Conservation (phyloP, 1,139 yeast genomes). For the Blastobotrys raffinosifermentans region DNA sequence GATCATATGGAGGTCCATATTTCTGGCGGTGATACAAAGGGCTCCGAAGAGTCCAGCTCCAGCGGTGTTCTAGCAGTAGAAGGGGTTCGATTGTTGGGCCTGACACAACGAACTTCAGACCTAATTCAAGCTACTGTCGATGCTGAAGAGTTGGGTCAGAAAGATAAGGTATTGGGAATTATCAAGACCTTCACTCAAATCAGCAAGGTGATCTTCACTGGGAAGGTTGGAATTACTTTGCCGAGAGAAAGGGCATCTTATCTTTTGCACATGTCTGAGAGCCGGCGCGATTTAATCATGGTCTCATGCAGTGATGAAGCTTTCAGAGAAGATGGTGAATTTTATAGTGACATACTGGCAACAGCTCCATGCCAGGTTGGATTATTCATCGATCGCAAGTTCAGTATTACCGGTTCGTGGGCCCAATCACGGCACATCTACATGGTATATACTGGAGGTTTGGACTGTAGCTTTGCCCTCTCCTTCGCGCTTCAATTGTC, state of each 20-base stretch:
- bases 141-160: conserved; percentile 32
- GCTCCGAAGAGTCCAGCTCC: conserved; percentile 28
- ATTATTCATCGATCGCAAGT: conserved; percentile 15
- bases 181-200: conserved; percentile 50
- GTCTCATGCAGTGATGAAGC: conserved; percentile 18
- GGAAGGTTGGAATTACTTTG: conserved; percentile 50
- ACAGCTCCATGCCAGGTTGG: conserved; percentile 12
- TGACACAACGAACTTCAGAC: conserved; percentile 64
- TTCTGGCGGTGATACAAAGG: conserved; percentile 13
- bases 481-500: conserved; percentile 14
- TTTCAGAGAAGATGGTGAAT: conserved; percentile 2
- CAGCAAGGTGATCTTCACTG: conserved; percentile 44
- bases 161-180: conserved; percentile 47
- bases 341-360: conserved; percentile 10
- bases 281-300: conserved; percentile 14
- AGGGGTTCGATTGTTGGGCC: conserved; percentile 52
- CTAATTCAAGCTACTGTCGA: conserved; percentile 55
- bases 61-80: conserved; percentile 29
- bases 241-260: conserved; percentile 34
- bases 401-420: conserved; percentile 13
- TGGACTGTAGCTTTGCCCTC: conserved; percentile 14
- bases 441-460: conserved; percentile 9
- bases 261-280: conserved; percentile 16
- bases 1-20: conserved; percentile 17
- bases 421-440: conserved; percentile 9